A percentile compares a stretch with the other conserved stretches of the same genome.
Evolutionary conservation across 192 early-diverging fungal species (phyloP).

Genomic region (Coemansia sp.): DNA sequence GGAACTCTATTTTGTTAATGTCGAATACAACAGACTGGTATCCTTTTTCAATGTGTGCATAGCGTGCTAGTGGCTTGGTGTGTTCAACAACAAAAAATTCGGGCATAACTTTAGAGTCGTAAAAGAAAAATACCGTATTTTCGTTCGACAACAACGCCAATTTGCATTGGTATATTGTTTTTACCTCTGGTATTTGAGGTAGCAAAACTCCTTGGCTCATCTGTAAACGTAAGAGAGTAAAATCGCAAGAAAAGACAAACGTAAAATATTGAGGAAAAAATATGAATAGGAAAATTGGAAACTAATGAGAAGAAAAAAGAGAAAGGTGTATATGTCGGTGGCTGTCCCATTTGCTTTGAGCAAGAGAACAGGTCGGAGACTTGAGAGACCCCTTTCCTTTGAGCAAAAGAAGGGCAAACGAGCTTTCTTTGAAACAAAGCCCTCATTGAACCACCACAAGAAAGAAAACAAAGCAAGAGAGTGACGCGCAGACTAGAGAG

Average conservation of each 20-base stretch:
- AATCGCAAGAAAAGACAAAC: not conserved
- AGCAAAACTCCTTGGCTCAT: not conserved
- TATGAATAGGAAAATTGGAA: not conserved
- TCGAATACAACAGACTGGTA: not conserved
- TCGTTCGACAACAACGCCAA: not conserved
- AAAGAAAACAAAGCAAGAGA: not conserved
- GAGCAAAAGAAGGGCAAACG: not conserved
- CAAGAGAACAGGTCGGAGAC: not conserved
- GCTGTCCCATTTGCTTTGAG: not conserved
- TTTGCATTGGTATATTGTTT: not conserved
- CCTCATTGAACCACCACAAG: no score
- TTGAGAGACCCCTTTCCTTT: not conserved
- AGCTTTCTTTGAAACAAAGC: not conserved
- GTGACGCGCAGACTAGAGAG: no score
- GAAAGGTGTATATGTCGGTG: not conserved
- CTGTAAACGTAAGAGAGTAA: not conserved
- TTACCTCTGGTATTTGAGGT: not conserved
- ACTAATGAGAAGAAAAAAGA: not conserved
- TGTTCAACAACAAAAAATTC: not conserved
- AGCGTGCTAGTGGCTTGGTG: not conserved
- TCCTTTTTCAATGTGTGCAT: not conserved
- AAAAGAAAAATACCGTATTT: not conserved
- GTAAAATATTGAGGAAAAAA: not conserved
- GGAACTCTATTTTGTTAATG: not conserved
- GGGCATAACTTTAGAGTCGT: not conserved